Conservation (phyloP, 2,329 filamentous ascomycete genomes). For the Pestalotiopsis fici region DNA sequence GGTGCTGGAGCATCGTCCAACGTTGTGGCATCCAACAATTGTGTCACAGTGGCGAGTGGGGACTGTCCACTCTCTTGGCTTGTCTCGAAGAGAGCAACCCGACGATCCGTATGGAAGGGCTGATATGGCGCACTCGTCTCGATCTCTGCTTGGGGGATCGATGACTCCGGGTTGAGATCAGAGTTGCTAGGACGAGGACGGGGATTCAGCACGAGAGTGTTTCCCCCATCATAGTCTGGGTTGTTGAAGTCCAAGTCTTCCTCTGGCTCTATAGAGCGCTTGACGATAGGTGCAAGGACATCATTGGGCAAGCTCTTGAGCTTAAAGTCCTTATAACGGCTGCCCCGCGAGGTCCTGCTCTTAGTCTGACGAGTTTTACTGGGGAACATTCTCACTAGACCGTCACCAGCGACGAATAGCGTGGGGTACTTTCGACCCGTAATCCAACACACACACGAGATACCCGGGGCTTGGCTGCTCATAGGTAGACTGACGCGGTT, state of each 20-base stretch:
- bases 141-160: constrained; percentile 78
- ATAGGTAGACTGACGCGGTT: constrained; percentile 73
- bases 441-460: constrained; percentile 66
- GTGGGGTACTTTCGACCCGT: constrained; percentile 61
- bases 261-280: constrained; percentile 57
- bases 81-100: constrained; percentile 77
- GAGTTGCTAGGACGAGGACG: constrained; percentile 37
- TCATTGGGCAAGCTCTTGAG: constrained; percentile 65
- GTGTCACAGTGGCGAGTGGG: constrained; percentile 36
- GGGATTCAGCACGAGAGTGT: constrained; percentile 52
- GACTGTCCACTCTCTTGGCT: constrained; percentile 23
- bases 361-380: constrained; percentile 57
- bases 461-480: constrained; percentile 49
- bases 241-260: constrained; percentile 56
- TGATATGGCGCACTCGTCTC: constrained; percentile 96
- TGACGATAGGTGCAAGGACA: constrained; percentile 55
- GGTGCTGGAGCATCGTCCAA: constrained; percentile 38
- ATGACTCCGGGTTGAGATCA: constrained; percentile 58
- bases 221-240: constrained; percentile 53
- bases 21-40: constrained; percentile 39
- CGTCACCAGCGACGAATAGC: constrained; percentile 66
- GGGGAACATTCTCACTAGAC: constrained; percentile 66
- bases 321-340: constrained; percentile 66
- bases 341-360: constrained; percentile 53
- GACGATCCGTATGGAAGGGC: constrained; percentile 89